Evolutionary conservation across 2,329 filamentous ascomycete genomes (phyloP).

Genomic region (Neonectria magnoliae): DNA sequence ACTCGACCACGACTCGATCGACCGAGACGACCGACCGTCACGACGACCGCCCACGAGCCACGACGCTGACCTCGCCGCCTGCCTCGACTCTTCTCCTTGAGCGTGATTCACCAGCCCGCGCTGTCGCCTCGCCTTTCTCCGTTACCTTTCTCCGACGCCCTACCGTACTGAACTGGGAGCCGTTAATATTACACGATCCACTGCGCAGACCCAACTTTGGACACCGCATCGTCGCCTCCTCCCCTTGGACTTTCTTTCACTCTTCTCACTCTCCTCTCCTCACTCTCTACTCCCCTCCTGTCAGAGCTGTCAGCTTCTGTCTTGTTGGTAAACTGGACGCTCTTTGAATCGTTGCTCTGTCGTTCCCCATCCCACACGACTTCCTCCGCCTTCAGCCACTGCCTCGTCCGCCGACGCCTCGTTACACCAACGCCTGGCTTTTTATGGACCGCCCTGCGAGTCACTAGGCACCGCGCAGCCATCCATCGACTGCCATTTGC

Average conservation of each 20-base stretch:
- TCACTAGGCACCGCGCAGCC: constrained; percentile 46
- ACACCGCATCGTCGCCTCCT: constrained; percentile 21
- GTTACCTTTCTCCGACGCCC: constrained; percentile 11
- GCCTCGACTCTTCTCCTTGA: constrained; percentile 20
- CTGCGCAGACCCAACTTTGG: constrained; percentile 24
- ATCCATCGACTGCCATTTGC: constrained; percentile 32
- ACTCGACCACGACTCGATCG: constrained; percentile 15
- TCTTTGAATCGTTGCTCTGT: constrained; percentile 6
- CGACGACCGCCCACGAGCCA: constrained; percentile 27
- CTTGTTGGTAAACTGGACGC: constrained; percentile 19
- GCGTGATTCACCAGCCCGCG: constrained; percentile 35
- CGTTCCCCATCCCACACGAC: constrained; percentile 31
- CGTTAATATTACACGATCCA: constrained; percentile 31
- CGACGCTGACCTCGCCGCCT: constrained; percentile 16
- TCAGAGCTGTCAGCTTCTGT: constrained; percentile 19
- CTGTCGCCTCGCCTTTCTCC: constrained; percentile 15
- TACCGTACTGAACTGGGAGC: constrained; percentile 19
- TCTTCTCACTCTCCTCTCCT: not conserved
- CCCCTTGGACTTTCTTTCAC: constrained; percentile 3
- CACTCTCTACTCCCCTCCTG: constrained; percentile 22
- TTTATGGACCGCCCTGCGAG: constrained; percentile 47
- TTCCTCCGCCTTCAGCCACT: constrained; percentile 16
- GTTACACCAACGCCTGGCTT: constrained; percentile 37
- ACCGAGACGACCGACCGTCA: constrained; percentile 22
- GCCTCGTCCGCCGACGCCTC: constrained; percentile 26